phyloP scores from a whole-genome alignment of 148 eudicot genomes.

The Vaccinium corymbosum region DNA sequence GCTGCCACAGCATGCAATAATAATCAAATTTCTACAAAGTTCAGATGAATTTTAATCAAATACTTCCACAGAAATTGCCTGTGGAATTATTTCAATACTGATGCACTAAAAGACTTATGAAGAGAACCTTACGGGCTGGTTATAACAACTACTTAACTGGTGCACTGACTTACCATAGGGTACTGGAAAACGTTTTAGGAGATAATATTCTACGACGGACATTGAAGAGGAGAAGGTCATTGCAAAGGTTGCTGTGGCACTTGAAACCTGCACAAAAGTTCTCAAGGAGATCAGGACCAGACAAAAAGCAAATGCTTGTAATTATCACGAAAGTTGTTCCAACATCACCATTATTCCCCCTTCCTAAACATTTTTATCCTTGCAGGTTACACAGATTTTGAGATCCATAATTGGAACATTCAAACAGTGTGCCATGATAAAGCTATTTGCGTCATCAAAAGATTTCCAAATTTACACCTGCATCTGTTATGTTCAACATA shows the following conservation, averaged over 20 bases:
- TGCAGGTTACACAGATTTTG: neutral
- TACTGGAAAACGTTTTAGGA: conserved; percentile 88
- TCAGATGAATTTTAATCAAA: neutral
- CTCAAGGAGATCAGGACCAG: conserved; percentile 6
- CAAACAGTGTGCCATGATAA: neutral
- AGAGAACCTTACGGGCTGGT: neutral
- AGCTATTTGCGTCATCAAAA: neutral
- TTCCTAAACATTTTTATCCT: neutral
- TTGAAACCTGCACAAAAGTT: conserved; percentile 60
- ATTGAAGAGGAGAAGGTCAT: conserved; percentile 95
- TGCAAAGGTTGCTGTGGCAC: conserved; percentile 97
- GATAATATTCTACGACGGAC: conserved; percentile 94
- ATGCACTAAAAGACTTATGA: neutral
- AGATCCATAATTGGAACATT: neutral
- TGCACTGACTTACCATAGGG: conserved; percentile 66
- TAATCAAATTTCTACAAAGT: conserved; percentile 2
- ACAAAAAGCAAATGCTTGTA: conserved; percentile 7
- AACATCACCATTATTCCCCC: neutral
- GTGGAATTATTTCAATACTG: neutral
- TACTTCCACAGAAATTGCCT: neutral
- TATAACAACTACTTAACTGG: neutral
- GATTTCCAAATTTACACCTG: neutral
- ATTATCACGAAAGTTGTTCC: neutral
- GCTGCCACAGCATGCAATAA: conserved; percentile 33
- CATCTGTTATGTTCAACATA: neutral